These are phyloP conservation scores for Mercurialis annua DNA, from an alignment of 345 rosid species.

Conservation along the genomic window DNA sequence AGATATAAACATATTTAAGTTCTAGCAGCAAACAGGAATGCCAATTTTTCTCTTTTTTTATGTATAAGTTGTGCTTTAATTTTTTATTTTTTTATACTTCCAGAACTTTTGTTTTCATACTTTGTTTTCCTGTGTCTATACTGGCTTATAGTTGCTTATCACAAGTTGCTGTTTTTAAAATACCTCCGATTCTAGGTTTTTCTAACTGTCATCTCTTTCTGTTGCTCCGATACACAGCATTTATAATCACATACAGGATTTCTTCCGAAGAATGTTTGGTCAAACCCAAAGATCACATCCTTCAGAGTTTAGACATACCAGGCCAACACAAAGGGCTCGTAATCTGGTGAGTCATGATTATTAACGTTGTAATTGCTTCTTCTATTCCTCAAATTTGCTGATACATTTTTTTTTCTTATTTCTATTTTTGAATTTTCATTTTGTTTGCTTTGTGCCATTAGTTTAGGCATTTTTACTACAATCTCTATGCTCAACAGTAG, in stretches of 20 bases:
- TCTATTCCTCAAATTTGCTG: background rate
- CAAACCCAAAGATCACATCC: conserved; percentile 17
- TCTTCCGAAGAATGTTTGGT: conserved; percentile 23
- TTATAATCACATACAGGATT: conserved; percentile 34
- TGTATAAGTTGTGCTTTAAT: too few species aligned
- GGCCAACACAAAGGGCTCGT: conserved; percentile 2
- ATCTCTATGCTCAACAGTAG: background rate
- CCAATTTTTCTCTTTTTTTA: too few species aligned
- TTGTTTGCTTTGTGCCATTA: background rate
- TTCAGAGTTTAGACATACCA: conserved; percentile 11
- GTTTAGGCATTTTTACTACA: background rate
- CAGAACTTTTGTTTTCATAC: too few species aligned
- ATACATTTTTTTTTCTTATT: too few species aligned
- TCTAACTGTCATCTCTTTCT: conserved; percentile 4
- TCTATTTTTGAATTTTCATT: background rate
- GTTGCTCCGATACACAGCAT: conserved; percentile 21
- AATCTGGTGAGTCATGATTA: conserved; percentile 17
- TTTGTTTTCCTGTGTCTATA: too few species aligned
- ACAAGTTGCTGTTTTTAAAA: too few species aligned
- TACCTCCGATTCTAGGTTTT: too few species aligned
- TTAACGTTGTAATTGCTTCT: background rate
- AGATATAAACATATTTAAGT: background rate
- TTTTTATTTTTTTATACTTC: too few species aligned
- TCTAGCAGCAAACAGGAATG: background rate
- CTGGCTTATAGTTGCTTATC: too few species aligned